Evolutionary conservation across 306 rosid species (phyloP), one percentile per base, ranked within the genome.

Genomic region (Cucumis hystrix): DNA sequence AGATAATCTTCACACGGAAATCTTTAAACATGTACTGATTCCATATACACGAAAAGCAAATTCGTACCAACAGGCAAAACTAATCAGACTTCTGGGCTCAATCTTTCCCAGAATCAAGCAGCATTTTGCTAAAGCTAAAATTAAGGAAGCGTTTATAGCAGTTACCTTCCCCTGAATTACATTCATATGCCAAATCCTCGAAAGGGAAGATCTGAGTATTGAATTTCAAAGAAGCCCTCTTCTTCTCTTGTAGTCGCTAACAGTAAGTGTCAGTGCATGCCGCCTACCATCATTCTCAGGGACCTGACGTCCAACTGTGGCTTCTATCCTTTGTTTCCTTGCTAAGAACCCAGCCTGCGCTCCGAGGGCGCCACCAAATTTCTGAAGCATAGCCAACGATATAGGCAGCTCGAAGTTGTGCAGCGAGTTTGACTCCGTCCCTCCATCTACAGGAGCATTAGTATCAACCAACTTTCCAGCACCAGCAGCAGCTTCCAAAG

Each of bases 391-490:
- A 12, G 93, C 57, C 83, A 95, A 79, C 28, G 99, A 95, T 75
- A 95, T 89, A 71, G 97, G 99, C 78, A 95, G 86, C 84, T 95
- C 99, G 41, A 95, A 95, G 85, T 87, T 79, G 76, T 92, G 97
- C 86, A 89, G 83, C 76, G 78, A 4, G 85, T 92, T 83, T 52
- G 97, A 86, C 62, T 85, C 92, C 7, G 92, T 95, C 25, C 92
- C 97, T 86, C 85, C 90, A 84, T 95, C 97, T 76, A 92, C 96
- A 0, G 99, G 97, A 45, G 99, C 97, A 21, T 75, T 79, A 1
- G 97, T 92, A 77, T 95, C 99, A 6, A 95, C 88, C 80, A 95
- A 83, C 88, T 92, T 95, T 69, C 99, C 99, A 17, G 99, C 99
- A 81, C 39, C 93, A 6, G 96, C 96, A 49, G 97, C 99, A 17